Percentiles rank a stretch among this genome's conserved stretches.
Conservation (phyloP, 1,284 basidiomycete genomes). For the Malassezia brasiliensis region DNA sequence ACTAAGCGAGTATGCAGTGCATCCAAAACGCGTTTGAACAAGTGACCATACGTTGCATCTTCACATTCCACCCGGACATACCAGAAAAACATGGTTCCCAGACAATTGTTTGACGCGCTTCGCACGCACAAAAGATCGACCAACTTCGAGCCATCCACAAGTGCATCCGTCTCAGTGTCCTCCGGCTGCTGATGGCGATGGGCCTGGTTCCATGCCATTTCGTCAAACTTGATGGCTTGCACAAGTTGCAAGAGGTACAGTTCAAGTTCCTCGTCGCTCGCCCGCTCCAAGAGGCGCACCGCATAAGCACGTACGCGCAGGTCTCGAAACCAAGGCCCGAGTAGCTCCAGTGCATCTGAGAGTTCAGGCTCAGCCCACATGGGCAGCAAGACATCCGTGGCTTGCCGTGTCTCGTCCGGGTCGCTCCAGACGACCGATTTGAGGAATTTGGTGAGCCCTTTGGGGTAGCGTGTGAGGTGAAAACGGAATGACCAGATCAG, state of each 20-base stretch:
- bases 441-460: constrained; percentile 88
- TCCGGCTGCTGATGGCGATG: background rate
- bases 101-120: constrained; percentile 67
- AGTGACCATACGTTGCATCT: constrained; percentile 64
- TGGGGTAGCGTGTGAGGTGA: constrained; percentile 78
- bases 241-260: constrained; percentile 91
- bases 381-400: constrained; percentile 86
- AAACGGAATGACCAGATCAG: constrained; percentile 97
- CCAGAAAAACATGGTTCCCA: constrained; percentile 92
- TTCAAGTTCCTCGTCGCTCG: constrained; percentile 92
- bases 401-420: constrained; percentile 88
- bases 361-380: constrained; percentile 96
- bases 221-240: constrained; percentile 70
- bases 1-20: background rate
- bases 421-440: constrained; percentile 98
- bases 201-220: constrained; percentile 9
- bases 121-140: constrained; percentile 67
- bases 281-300: constrained; percentile 75
- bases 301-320: constrained; percentile 86
- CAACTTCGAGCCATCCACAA: constrained; percentile 9
- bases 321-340: constrained; percentile 79
- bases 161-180: constrained; percentile 11
- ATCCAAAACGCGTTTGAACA: constrained; percentile 81
- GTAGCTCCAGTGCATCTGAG: constrained; percentile 86
- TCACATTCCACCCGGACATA: constrained; percentile 89